Percentiles rank a stretch among this genome's conserved stretches.
Conservation (phyloP, 306 rosid genomes). For the Trichosanthes truncata region DNA sequence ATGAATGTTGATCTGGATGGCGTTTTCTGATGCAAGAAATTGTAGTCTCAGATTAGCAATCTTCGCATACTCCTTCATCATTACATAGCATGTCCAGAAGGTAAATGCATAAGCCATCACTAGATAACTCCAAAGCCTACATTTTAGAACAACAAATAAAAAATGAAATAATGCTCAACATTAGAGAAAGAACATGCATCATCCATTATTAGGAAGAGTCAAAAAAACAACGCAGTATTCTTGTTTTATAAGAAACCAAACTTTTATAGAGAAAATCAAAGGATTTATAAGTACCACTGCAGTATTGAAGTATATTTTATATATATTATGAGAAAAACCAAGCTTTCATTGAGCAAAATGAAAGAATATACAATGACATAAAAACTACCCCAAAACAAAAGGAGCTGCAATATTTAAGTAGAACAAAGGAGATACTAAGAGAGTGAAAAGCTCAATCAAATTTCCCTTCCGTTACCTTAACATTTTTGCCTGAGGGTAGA, state of each 20-base stretch:
- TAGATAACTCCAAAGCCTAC: slow-evolving; percentile 83
- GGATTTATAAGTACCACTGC: not conserved
- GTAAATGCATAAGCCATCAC: slow-evolving; percentile 74
- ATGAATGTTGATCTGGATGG: slow-evolving; percentile 88
- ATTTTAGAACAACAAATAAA: not conserved
- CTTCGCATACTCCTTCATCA: slow-evolving; percentile 67
- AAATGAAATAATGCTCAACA: not conserved
- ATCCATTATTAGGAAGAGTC: not conserved
- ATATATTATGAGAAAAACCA: no score
- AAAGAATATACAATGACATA: no score
- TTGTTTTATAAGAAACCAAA: not conserved
- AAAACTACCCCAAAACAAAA: no score
- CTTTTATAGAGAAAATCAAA: not conserved
- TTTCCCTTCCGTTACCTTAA: not conserved
- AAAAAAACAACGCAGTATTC: not conserved
- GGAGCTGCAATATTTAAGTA: not conserved
- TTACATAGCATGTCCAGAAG: slow-evolving; percentile 74
- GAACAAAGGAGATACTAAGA: not conserved
- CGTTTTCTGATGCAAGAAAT: slow-evolving; percentile 73
- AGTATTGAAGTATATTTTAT: not conserved
- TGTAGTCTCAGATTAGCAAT: slow-evolving; percentile 74
- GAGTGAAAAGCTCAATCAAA: not conserved
- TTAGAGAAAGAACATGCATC: not conserved
- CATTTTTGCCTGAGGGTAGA: not conserved
- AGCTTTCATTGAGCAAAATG: no score